Evolutionary conservation across 345 rosid species (phyloP), one percentile per base, ranked within the genome.

Genomic region (Leavenworthia alabamica): DNA sequence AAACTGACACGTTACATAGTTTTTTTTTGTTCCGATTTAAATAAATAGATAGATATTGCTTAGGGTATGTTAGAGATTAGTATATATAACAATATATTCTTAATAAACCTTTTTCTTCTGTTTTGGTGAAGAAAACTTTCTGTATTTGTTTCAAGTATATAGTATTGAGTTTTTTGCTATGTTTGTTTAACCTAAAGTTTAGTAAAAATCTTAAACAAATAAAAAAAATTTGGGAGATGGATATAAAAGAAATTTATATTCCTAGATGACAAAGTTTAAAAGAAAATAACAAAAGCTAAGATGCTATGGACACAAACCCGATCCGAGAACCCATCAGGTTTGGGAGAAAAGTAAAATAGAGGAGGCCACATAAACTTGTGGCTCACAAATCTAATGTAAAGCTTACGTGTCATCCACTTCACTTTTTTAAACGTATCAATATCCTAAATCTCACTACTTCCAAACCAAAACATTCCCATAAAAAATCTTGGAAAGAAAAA

Each of bases 281-380:
- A 31, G 40, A 59, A 44, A 40, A 44, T 31, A 44, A 22, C 13
- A 17, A 39, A 39, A 49, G 16, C 29, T 37, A 37, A 37, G 39
- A 66, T 46, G 45, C 8, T 14, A 40, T 4, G 23, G 24, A 46
- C 60, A 53, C 26, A 46, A 29, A 20, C 19, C 26, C 16, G 37
- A 54, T 51, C 43, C 17, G 26, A 39, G 28, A 50, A 11, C 19
- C 47, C 23, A 37, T 39, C 33, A 23, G 52, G 44, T 23, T 59
- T 68, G 29, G 60, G 40, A 24, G 22, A 49, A 60, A 73, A 44
- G 52, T 77, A 76, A 81, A 82, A 78, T 74, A 76, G 61, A 41
- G 3, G 65, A 75, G 81, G 79, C 88, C 94, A 80, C 90, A 80
- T 44, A 72, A 82, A 77, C 82, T 70, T 86, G 92, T 90, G 97